Base-by-base conservation (phyloP, 75 land plant genomes). In the Pinus tabuliformis region DNA sequence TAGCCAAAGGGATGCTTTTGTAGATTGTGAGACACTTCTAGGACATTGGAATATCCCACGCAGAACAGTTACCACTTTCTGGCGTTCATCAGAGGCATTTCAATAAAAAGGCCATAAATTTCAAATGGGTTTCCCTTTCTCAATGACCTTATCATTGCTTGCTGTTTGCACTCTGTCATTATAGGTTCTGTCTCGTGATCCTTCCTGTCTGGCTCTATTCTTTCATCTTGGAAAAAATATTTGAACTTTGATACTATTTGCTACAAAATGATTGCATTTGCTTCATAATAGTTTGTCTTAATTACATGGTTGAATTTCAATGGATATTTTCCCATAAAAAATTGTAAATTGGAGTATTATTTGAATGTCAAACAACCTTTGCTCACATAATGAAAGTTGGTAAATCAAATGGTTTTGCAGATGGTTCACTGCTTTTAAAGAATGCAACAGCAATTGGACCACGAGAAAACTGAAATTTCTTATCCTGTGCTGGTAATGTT, bases 361-460 rank as follows among this genome's bases (percentile, higher is more conserved):
- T 39, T 68, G 22, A 68, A 3, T 45, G 42, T 18, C n/a, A 68
- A 68, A 37, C 22, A 68, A 42, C n/a, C 24, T 45, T 68, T 68
- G 11, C 70, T 18, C 30, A 52, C 33, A 20, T 68, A 68, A 42
- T 42, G 54, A 37, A 66, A 64, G 45, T 42, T 39, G 70, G 11
- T 66, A 66, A 37, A n/a, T 66, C 45, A 24, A 24, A 68, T 37
- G 49, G 72, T 42, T 37, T 45, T 68, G 52, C 72, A 42, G 72
- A 39, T n/a, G 8, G 72, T 42, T 68, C 42, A 42, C 49, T 68
- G 42, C n/a, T 68, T 68, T 68, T 8, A 12, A 7, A 42, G 49
- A 68, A 68, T 68, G 72, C 49, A 68, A 52, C 52, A 42, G 72
- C 72, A 42, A 22, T 20, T 68, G 24, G 42, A 68, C 42, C 36